Evolutionary conservation across 345 rosid genomes (phyloP), one percentile per base, ranked within the genome.

Genomic region (Physaria fendleri): DNA sequence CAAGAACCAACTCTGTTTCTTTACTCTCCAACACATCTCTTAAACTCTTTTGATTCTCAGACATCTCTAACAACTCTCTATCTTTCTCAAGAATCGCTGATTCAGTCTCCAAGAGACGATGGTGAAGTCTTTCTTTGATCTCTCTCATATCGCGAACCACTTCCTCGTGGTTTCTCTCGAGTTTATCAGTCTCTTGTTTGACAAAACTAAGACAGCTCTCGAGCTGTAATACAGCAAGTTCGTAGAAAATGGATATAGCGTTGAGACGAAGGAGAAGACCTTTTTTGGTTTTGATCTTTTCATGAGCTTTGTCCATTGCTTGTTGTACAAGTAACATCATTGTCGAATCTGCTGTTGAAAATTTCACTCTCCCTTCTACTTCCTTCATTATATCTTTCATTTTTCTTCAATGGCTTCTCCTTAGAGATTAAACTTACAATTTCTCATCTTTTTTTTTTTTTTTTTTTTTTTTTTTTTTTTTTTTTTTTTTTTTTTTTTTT

Each of bases 291-390:
- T 78, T 87, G 29, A 82, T 82, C 44, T 82, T 82, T 44, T 78
- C 85, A 7, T 91, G 91, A 0, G 96, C 91, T 68, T 68, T 82
- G 52, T 91, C 83, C 96, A 88, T 88, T 23, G 89, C 87, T 14
- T 64, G 62, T 47, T 82, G 82, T 10, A 91, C 81, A 57, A 85
- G 82, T 65, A 82, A 74, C 98, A 85, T 91, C 92, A 81, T 91
- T 0, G 90, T 84, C 2, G 98, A 82, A 66, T 88, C 96, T 24
- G 82, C 74, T 15, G 81, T 66, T 14, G 94, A 85, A 52, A 74
- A 70, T 60, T 58, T 83, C n/a, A 82, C 73, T 60, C 71, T 79
- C 3, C 78, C 84, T 29, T 76, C 85, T 29, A 77, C 50, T 64
- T 71, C 76, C 33, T 62, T 62, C 68, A 61, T 62, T 30, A 16